Conservation (phyloP, 2,329 filamentous ascomycete species). For the Amphichorda felina region DNA sequence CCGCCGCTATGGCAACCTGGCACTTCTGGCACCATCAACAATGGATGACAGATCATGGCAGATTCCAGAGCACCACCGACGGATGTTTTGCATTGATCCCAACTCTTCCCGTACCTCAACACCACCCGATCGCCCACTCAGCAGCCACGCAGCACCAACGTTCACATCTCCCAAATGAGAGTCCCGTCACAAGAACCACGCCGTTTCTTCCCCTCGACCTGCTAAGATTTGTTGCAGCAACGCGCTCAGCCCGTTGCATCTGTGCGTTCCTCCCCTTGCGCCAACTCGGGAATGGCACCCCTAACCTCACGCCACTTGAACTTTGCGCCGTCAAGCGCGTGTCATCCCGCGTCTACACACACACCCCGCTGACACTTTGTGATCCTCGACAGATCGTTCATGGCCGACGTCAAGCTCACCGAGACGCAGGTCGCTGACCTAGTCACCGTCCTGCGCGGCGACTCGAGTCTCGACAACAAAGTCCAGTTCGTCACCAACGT, state of each 20-base stretch:
- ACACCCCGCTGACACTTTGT: not conserved
- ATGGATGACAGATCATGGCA: too few species aligned
- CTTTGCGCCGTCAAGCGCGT: too few species aligned
- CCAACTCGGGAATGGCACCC: too few species aligned
- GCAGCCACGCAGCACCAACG: not conserved
- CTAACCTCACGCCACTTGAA: too few species aligned
- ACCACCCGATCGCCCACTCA: not conserved
- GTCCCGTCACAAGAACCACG: not conserved
- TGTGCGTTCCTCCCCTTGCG: not conserved
- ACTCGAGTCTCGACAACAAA: conserved; percentile 58
- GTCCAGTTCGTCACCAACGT: conserved; percentile 58
- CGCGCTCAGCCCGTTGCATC: not conserved
- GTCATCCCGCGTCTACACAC: too few species aligned
- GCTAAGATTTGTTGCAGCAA: not conserved
- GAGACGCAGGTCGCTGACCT: conserved; percentile 47
- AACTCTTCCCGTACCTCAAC: too few species aligned
- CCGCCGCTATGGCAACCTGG: too few species aligned
- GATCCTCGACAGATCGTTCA: conserved; percentile 9
- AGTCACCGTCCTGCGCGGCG: conserved; percentile 40
- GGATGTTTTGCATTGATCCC: too few species aligned
- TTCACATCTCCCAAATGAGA: not conserved
- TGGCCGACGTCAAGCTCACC: conserved; percentile 44
- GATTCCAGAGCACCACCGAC: too few species aligned
- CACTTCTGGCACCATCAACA: too few species aligned
- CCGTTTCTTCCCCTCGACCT: conserved; percentile 1